These are phyloP conservation scores for Neurospora sp. DNA, from an alignment of 495 filamentous ascomycete species.

Conservation along the genomic window DNA sequence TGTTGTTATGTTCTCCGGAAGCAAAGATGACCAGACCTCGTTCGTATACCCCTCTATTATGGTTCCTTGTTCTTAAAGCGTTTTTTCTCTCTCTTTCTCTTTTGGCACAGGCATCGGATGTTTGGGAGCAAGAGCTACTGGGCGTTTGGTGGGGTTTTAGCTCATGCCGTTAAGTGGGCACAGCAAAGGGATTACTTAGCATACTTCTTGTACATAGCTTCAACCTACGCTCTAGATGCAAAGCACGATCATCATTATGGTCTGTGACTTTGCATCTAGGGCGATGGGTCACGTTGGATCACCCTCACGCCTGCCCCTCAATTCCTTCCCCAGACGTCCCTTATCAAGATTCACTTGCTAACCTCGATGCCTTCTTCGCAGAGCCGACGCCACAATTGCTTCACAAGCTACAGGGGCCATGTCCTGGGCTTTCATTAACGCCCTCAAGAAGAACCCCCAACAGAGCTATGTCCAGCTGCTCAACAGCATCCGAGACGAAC, in stretches of 20 bases:
- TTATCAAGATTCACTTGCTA: slow-evolving; percentile 13
- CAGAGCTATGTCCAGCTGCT: slow-evolving; percentile 95
- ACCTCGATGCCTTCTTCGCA: slow-evolving; percentile 13
- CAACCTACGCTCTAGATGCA: slow-evolving; percentile 30
- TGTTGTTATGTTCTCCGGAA: slow-evolving; percentile 95
- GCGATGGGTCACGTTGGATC: slow-evolving; percentile 47
- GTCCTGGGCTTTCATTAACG: slow-evolving; percentile 93
- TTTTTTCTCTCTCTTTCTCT: background rate
- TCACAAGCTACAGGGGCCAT: slow-evolving; percentile 94
- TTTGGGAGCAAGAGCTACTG: background rate
- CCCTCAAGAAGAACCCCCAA: slow-evolving; percentile 93
- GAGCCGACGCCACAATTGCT: slow-evolving; percentile 53
- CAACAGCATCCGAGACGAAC: slow-evolving; percentile 89
- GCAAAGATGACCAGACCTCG: slow-evolving; percentile 94
- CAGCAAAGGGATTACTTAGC: slow-evolving; percentile 6
- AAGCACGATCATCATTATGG: slow-evolving; percentile 16
- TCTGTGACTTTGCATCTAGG: slow-evolving; percentile 38
- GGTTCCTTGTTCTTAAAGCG: slow-evolving; percentile 10
- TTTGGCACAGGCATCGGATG: background rate
- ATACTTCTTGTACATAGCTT: slow-evolving; percentile 6
- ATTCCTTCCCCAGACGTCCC: background rate
- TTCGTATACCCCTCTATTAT: slow-evolving; percentile 43
- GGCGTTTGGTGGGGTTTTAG: background rate
- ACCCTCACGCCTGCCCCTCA: background rate
- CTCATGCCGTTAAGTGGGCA: background rate